phyloP scores from a whole-genome alignment of 2,329 filamentous ascomycete genomes.

The Pyrenophora graminea region DNA sequence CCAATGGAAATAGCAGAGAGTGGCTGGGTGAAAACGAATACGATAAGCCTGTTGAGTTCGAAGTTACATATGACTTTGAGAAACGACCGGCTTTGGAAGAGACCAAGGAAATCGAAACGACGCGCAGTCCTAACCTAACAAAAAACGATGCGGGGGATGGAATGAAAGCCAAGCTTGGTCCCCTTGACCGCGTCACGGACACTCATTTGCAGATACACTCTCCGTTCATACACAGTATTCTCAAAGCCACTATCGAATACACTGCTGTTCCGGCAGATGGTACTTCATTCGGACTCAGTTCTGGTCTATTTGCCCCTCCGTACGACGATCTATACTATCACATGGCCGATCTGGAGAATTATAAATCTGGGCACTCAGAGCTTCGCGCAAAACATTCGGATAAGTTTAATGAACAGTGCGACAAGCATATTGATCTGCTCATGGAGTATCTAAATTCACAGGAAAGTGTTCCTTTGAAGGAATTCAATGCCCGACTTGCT shows the following conservation, averaged over 20 bases:
- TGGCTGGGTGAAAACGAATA: not conserved
- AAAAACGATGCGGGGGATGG: not conserved
- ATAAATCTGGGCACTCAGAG: not conserved
- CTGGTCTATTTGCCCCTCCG: not conserved
- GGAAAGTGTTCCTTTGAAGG: no score
- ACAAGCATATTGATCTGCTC: not conserved
- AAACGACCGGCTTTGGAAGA: not conserved
- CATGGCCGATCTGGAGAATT: not conserved
- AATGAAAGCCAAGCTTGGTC: not conserved
- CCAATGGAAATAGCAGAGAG: no score
- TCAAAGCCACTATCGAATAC: not conserved
- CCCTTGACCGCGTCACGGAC: not conserved
- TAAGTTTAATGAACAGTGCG: not conserved
- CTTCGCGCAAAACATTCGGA: not conserved
- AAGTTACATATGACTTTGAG: not conserved
- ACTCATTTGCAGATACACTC: not conserved
- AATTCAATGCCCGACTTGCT: not conserved
- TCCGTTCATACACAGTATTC: not conserved
- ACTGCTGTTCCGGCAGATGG: not conserved
- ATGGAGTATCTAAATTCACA: not conserved
- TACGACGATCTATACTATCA: not conserved
- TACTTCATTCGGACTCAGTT: not conserved
- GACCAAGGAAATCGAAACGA: not conserved
- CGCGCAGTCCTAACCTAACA: not conserved
- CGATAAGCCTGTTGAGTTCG: not conserved